Base-by-base conservation (phyloP, 78 protist genomes). In the Dictyostelium capitatum region DNA sequence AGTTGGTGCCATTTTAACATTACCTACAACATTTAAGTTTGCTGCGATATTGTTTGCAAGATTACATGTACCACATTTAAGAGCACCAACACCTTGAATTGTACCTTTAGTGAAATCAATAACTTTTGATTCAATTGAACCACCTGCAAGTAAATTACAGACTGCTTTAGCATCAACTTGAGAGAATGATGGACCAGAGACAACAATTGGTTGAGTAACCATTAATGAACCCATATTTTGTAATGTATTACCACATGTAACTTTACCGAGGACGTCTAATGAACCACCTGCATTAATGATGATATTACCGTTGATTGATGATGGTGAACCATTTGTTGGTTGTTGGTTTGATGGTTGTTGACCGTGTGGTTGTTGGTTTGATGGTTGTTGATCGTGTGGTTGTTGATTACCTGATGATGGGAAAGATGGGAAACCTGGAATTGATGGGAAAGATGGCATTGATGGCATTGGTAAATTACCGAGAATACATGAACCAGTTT, bases 11-110 rank as follows among this genome's bases (percentile, higher is more conserved):
- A 83, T n/a, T n/a, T 72, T 77, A 32, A 83, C 79, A 30, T 83
- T 46, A 83, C 91, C 91, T 9, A 51, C 77, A 47, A 83, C 57
- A 53, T 83, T 83, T 19, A 83, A 62, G 91, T 83, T 83, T 69
- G 91, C 91, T 73, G 77, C 79, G 30, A 83, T 51, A 20, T 67
- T 64, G 56, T 83, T 83, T 56, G 81, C 91, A 19, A 83, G 46
- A 59, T 70, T 83, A 43, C 91, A 83, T 1, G 73, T 72, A 56
- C 75, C 82, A 56, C 91, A 72, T 70, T 70, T 73, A 70, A 83
- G 80, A 28, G 80, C 67, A 83, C 91, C 91, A 30, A 83, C 91
- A 83, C 91, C 91, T 47, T 83, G 59, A 32, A 83, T n/a, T 0
- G 74, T 46, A 83, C 91, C 91, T 23, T 70, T 23, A 10, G 32